Percentiles rank a stretch among this genome's conserved stretches.
Conservation (phyloP, 139 green algal genomes). For the Auxenochlorella pyrenoidosa region DNA sequence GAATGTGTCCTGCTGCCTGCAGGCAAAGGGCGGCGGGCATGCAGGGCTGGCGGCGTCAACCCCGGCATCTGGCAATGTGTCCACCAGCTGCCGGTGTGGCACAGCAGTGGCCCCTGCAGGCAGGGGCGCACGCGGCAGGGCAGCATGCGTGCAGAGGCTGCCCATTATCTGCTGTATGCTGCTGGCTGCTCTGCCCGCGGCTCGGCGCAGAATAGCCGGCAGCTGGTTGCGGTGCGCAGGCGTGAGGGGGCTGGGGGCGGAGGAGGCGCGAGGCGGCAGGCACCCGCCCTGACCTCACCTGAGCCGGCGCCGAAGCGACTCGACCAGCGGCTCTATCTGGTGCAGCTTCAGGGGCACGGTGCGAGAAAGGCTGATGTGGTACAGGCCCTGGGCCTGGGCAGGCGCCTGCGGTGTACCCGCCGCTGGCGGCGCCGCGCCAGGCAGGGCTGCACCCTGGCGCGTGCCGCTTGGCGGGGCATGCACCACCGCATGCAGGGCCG, state of each 20-base stretch:
- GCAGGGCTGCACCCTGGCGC: background rate
- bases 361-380: conserved; percentile 50
- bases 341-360: conserved; percentile 23
- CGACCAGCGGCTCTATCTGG: conserved; percentile 33
- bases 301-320: conserved; percentile 8
- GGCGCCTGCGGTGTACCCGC: background rate
- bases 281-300: background rate
- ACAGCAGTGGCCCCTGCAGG: too few species aligned
- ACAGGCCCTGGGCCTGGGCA: background rate
- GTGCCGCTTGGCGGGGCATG: background rate
- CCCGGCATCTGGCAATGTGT: background rate
- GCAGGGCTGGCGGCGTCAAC: background rate
- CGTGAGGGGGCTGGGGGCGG: background rate
- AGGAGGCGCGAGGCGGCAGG: background rate
- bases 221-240: too few species aligned
- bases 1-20: conserved; percentile 29
- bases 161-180: too few species aligned
- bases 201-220: too few species aligned
- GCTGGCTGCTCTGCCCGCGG: too few species aligned
- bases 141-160: too few species aligned
- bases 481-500: background rate
- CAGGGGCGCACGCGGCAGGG: too few species aligned
- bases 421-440: background rate
- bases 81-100: background rate
- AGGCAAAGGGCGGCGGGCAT: background rate